These are phyloP conservation scores for Borealophlyctis nickersoniae DNA, from an alignment of 192 early-diverging fungal genomes.

Conservation along the genomic window DNA sequence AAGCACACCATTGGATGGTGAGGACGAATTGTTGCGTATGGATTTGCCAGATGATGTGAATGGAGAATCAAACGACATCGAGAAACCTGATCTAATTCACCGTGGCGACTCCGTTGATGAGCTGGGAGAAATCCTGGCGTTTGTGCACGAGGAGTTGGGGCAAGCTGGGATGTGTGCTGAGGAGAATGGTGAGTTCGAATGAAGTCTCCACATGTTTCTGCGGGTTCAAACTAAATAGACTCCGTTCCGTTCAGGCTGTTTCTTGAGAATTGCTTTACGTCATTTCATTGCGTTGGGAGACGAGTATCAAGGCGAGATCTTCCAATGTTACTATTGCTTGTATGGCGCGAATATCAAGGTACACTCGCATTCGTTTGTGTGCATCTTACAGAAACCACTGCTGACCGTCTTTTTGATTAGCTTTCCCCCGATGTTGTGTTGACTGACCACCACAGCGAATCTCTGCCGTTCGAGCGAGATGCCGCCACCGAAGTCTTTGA, in stretches of 20 bases:
- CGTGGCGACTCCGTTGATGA: too few relatives aligned
- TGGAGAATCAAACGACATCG: too few relatives aligned
- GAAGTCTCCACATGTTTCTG: too few relatives aligned
- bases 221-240: neutral
- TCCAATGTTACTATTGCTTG: slow-evolving; percentile 68
- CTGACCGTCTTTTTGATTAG: too few relatives aligned
- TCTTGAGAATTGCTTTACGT: slow-evolving; percentile 28
- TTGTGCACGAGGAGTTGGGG: slow-evolving; percentile 60
- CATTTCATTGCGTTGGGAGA: slow-evolving; percentile 34
- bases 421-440: neutral
- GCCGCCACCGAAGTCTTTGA: slow-evolving; percentile 55
- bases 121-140: slow-evolving; percentile 23
- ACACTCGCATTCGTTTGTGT: slow-evolving; percentile 16
- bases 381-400: neutral
- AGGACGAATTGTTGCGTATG: too few relatives aligned
- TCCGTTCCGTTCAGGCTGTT: slow-evolving; percentile 14
- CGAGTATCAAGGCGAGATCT: slow-evolving; percentile 48
- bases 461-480: slow-evolving; percentile 47
- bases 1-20: too few relatives aligned
- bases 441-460: slow-evolving; percentile 48
- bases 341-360: slow-evolving; percentile 59
- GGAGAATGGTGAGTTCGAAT: slow-evolving; percentile 51
- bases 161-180: slow-evolving; percentile 57
- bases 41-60: neutral
- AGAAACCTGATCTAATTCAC: too few relatives aligned